phyloP scores from a whole-genome alignment of 495 filamentous ascomycete species.

The Penicillium verhagenii region DNA sequence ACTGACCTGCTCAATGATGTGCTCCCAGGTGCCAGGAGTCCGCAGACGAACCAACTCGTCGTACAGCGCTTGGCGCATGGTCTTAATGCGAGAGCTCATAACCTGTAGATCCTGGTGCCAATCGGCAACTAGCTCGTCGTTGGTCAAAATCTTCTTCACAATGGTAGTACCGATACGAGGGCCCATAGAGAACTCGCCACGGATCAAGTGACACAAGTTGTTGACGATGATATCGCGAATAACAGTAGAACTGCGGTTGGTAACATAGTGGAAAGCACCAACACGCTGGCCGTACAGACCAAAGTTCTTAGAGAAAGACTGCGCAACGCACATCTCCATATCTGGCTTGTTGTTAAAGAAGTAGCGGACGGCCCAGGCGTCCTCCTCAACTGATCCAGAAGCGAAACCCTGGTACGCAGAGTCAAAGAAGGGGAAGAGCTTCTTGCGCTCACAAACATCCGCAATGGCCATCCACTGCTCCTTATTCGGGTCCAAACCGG shows the following conservation, averaged over 20 bases:
- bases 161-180: slow-evolving; percentile 50
- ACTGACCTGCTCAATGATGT: slow-evolving; percentile 46
- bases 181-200: slow-evolving; percentile 50
- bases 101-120: slow-evolving; percentile 50
- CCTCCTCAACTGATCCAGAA: slow-evolving; percentile 50
- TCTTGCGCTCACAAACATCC: slow-evolving; percentile 48
- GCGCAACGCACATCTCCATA: slow-evolving; percentile 51
- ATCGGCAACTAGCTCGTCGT: slow-evolving; percentile 37
- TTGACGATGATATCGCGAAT: slow-evolving; percentile 40
- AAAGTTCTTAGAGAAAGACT: slow-evolving; percentile 58
- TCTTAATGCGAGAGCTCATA: slow-evolving; percentile 53
- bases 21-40: slow-evolving; percentile 51
- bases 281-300: slow-evolving; percentile 55
- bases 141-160: slow-evolving; percentile 48
- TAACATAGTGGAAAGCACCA: slow-evolving; percentile 50
- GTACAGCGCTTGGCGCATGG: slow-evolving; percentile 47
- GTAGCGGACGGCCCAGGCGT: slow-evolving; percentile 54
- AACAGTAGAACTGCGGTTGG: slow-evolving; percentile 27
- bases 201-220: slow-evolving; percentile 46
- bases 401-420: slow-evolving; percentile 58
- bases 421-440: slow-evolving; percentile 56
- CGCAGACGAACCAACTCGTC: slow-evolving; percentile 40
- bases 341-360: slow-evolving; percentile 50
- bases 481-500: slow-evolving; percentile 51
- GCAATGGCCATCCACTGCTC: slow-evolving; percentile 56